phyloP scores from a whole-genome alignment of 345 rosid species.

The Arabidopsis arenosa region DNA sequence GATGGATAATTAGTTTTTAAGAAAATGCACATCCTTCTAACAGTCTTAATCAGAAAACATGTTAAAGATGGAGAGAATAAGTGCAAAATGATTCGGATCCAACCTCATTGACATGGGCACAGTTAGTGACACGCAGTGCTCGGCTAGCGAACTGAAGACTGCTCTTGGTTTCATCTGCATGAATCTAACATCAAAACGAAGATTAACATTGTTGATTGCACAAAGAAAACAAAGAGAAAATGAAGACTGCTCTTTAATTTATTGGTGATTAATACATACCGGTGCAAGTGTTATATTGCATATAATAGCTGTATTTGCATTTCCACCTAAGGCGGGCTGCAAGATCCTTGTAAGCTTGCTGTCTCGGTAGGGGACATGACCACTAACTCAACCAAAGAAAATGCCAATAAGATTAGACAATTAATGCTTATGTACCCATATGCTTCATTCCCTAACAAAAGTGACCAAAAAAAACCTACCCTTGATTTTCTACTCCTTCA shows the following conservation, averaged over 20 bases:
- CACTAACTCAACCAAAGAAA: constrained; percentile 55
- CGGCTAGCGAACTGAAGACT: constrained; percentile 98
- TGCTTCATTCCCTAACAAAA: constrained; percentile 4
- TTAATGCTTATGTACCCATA: background rate
- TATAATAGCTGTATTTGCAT: constrained; percentile 97
- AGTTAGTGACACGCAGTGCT: constrained; percentile 88
- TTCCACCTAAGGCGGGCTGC: constrained; percentile 98
- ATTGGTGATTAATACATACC: constrained; percentile 51
- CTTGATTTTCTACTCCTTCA: constrained; percentile 94
- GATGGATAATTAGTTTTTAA: background rate
- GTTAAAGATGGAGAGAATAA: constrained; percentile 22
- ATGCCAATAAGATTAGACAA: constrained; percentile 6
- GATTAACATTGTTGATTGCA: constrained; percentile 8
- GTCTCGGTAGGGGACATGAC: constrained; percentile 97
- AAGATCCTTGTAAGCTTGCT: constrained; percentile 97
- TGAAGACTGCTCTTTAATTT: constrained; percentile 65
- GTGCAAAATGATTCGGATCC: constrained; percentile 33
- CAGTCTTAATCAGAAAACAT: background rate
- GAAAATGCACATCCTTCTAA: constrained; percentile 27
- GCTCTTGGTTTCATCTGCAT: constrained; percentile 96
- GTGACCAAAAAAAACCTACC: constrained; percentile 50
- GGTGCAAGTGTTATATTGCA: constrained; percentile 97
- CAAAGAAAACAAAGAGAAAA: constrained; percentile 44
- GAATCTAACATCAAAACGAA: constrained; percentile 63
- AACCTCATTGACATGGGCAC: constrained; percentile 96